These are phyloP conservation scores for Diaporthe nobilis DNA, from an alignment of 2,329 filamentous ascomycete genomes.

Conservation along the genomic window DNA sequence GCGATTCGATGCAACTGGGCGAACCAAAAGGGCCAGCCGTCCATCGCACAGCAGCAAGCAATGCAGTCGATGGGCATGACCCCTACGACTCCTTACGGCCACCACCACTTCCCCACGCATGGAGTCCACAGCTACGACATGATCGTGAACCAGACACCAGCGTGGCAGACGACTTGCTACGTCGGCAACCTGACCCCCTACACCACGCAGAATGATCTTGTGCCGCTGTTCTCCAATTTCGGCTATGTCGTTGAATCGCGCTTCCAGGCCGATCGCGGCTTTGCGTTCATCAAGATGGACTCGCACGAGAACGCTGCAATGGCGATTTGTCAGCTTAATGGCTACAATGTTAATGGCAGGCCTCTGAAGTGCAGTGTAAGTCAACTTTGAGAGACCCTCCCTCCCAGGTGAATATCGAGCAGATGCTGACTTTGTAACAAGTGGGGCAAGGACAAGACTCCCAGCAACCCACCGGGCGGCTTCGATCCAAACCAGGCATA, in stretches of 20 bases:
- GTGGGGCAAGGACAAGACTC: conserved; percentile 99
- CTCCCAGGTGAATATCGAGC: conserved; percentile 47
- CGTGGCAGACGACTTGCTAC: conserved; percentile 98
- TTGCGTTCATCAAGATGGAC: conserved; percentile 99
- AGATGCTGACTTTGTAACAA: conserved; percentile 56
- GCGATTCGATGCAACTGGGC: conserved; percentile 99
- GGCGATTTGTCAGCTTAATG: conserved; percentile 97
- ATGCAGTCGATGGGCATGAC: conserved; percentile 99
- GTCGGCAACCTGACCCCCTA: conserved; percentile 98
- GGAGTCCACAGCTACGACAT: conserved; percentile 98
- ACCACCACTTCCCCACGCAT: conserved; percentile 98
- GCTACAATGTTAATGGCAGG: conserved; percentile 97
- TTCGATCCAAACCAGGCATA: conserved; percentile 85
- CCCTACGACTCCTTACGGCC: conserved; percentile 94
- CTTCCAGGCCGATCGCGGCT: conserved; percentile 97
- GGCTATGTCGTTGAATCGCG: conserved; percentile 97
- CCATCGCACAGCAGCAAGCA: conserved; percentile 96
- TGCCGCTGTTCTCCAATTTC: conserved; percentile 99
- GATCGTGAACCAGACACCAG: conserved; percentile 93
- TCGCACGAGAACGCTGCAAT: conserved; percentile 97
- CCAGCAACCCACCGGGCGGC: conserved; percentile 72
- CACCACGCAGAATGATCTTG: conserved; percentile 94
- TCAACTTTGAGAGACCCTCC: conserved; percentile 48
- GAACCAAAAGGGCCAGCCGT: conserved; percentile 99
- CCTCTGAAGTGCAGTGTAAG: conserved; percentile 98